phyloP scores from a whole-genome alignment of 2,329 filamentous ascomycete species.

The Xylariaceae sp. region DNA sequence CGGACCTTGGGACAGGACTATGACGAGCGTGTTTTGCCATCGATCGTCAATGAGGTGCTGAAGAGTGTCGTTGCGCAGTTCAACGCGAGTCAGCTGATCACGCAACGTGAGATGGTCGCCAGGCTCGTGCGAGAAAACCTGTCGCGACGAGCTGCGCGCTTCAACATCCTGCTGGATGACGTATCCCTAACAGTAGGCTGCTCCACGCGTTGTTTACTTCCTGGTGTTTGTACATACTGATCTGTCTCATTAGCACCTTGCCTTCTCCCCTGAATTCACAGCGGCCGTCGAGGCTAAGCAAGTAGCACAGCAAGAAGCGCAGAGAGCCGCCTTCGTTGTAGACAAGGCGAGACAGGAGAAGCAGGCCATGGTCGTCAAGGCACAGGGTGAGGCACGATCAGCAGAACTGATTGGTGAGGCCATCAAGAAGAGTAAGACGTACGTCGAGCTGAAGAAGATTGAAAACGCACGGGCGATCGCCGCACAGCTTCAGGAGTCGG shows the following conservation, averaged over 20 bases:
- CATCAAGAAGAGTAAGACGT: conserved; percentile 98
- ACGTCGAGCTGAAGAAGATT: conserved; percentile 95
- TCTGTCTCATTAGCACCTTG: conserved; percentile 50
- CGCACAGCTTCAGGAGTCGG: conserved; percentile 75
- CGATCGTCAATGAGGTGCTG: conserved; percentile 96
- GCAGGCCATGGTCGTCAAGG: conserved; percentile 96
- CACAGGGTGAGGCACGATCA: conserved; percentile 97
- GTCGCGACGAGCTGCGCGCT: conserved; percentile 81
- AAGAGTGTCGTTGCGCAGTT: conserved; percentile 99
- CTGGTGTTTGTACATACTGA: conserved; percentile 23
- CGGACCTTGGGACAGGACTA: conserved; percentile 92
- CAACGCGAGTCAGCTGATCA: conserved; percentile 97
- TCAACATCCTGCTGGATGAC: conserved; percentile 97
- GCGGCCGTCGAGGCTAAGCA: conserved; percentile 70
- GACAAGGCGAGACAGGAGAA: conserved; percentile 99
- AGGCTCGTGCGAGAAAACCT: conserved; percentile 89
- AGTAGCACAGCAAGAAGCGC: conserved; percentile 84
- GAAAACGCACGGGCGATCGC: conserved; percentile 93
- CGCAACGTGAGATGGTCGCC: conserved; percentile 95
- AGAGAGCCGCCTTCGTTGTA: conserved; percentile 93
- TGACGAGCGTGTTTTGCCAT: conserved; percentile 92
- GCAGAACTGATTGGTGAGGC: conserved; percentile 97
- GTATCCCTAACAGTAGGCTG: conserved; percentile 82
- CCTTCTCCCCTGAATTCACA: conserved; percentile 69
- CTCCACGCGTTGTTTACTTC: background rate